phyloP scores from a whole-genome alignment of 352 stramenopile species.

The Phytophthora pisi region DNA sequence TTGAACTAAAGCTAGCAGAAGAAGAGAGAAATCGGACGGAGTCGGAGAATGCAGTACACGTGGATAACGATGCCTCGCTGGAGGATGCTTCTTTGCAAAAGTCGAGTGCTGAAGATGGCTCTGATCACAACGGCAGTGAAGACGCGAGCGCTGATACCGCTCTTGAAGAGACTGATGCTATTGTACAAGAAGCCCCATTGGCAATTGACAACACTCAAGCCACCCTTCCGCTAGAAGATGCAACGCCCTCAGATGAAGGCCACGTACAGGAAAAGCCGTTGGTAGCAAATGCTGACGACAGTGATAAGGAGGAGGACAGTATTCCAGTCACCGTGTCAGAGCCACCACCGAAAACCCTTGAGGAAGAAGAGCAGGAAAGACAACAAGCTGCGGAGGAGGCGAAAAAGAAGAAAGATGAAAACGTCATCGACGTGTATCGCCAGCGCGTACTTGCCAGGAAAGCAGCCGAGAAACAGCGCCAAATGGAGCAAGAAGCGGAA shows the following conservation, averaged over 20 bases:
- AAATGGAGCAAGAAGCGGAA: conserved; percentile 52
- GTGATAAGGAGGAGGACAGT: not conserved
- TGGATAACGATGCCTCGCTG: not conserved
- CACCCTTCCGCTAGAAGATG: not conserved
- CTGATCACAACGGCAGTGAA: not conserved
- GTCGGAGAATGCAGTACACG: not conserved
- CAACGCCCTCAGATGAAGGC: not conserved
- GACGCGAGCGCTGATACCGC: not conserved
- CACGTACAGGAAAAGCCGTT: not conserved
- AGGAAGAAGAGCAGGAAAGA: conserved; percentile 44
- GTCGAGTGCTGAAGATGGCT: not conserved
- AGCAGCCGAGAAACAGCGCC: conserved; percentile 63
- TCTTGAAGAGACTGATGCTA: not conserved
- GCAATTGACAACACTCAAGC: not conserved
- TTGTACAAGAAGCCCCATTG: not conserved
- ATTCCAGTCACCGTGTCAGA: not conserved
- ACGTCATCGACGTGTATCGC: conserved; percentile 63
- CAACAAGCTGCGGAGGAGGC: conserved; percentile 45
- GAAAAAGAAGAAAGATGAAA: conserved; percentile 66
- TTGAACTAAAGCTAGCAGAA: not conserved
- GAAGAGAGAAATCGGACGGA: conserved; percentile 8
- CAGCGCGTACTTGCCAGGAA: conserved; percentile 69
- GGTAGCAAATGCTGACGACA: not conserved
- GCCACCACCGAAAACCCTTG: conserved; percentile 20
- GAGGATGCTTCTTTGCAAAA: conserved; percentile 9